Conservation (phyloP, 1,139 yeast species). For the Nakaseomyces kungkrabaensis region DNA sequence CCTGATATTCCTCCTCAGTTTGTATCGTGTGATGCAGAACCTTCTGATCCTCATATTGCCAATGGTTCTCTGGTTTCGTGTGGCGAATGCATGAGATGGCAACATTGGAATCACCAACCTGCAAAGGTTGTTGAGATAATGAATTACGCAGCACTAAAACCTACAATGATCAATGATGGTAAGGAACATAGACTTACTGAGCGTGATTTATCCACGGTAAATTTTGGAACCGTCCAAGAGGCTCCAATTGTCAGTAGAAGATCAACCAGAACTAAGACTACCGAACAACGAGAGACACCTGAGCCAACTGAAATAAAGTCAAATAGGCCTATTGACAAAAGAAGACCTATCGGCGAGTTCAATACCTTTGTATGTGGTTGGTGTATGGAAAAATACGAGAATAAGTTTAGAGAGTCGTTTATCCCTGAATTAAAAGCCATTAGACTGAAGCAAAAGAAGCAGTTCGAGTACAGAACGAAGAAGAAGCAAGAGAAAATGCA, state of each 20-base stretch:
- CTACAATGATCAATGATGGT: conserved; percentile 7
- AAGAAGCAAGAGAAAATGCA: conserved; percentile 19
- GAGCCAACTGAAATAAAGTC: conserved; percentile 6
- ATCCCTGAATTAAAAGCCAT: conserved; percentile 19
- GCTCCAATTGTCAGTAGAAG: conserved; percentile 11
- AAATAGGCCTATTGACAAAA: conserved; percentile 22
- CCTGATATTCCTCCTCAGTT: conserved; percentile 8
- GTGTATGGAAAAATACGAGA: conserved; percentile 20
- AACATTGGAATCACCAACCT: conserved; percentile 26
- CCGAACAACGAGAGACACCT: conserved; percentile 5
- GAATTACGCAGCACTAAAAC: conserved; percentile 8
- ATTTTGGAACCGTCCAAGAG: conserved; percentile 10
- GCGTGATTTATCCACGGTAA: conserved; percentile 16
- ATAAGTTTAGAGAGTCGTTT: conserved; percentile 18
- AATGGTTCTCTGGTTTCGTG: conserved; percentile 23
- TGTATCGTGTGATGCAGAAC: conserved; percentile 19
- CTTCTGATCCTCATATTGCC: conserved; percentile 18
- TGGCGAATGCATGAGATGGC: conserved; percentile 28
- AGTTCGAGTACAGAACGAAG: conserved; percentile 23
- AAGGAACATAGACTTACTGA: conserved; percentile 9
- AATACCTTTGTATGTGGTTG: conserved; percentile 20
- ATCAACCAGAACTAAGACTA: conserved; percentile 17
- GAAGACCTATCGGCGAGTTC: conserved; percentile 16
- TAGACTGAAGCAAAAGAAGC: conserved; percentile 19
- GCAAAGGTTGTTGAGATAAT: conserved; percentile 10